Evolutionary conservation across 2,329 filamentous ascomycete genomes (phyloP).

Genomic region (Xylaria sp.): DNA sequence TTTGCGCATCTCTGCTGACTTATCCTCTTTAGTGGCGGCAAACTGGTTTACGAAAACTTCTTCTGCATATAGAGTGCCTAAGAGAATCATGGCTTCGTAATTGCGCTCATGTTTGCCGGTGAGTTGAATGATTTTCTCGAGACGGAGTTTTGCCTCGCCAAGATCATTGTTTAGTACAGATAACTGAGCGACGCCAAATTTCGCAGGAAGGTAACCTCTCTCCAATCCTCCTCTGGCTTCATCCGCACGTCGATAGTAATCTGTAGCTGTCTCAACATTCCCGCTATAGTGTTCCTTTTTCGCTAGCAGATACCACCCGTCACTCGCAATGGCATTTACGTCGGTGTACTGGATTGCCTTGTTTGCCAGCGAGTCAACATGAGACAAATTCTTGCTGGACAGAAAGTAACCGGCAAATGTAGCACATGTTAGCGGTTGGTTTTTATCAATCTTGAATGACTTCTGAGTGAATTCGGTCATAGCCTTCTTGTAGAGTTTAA

Average conservation of each 20-base stretch:
- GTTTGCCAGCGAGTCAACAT: conserved; percentile 86
- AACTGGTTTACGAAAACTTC: conserved; percentile 86
- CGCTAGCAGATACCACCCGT: conserved; percentile 95
- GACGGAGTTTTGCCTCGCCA: conserved; percentile 88
- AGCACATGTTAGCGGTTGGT: conserved; percentile 87
- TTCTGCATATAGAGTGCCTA: conserved; percentile 92
- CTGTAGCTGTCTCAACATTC: conserved; percentile 77
- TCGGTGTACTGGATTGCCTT: conserved; percentile 97
- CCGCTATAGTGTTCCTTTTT: conserved; percentile 89
- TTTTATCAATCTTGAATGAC: conserved; percentile 92
- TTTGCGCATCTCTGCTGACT: conserved; percentile 84
- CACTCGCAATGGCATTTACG: conserved; percentile 94
- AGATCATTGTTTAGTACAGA: conserved; percentile 85
- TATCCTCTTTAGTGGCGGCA: conserved; percentile 82
- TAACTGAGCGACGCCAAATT: conserved; percentile 92
- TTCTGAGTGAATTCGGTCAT: conserved; percentile 96
- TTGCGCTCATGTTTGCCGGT: conserved; percentile 69
- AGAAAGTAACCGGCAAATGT: conserved; percentile 93
- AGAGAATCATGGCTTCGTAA: conserved; percentile 88
- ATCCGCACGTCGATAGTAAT: conserved; percentile 91
- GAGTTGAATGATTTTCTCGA: conserved; percentile 94
- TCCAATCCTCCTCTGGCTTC: conserved; percentile 92
- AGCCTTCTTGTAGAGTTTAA: conserved; percentile 86
- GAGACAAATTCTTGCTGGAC: conserved; percentile 79
- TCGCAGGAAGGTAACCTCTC: conserved; percentile 89